These are phyloP conservation scores for Mariannaea sp. DNA, from an alignment of 2,329 filamentous ascomycete genomes.

Conservation along the genomic window DNA sequence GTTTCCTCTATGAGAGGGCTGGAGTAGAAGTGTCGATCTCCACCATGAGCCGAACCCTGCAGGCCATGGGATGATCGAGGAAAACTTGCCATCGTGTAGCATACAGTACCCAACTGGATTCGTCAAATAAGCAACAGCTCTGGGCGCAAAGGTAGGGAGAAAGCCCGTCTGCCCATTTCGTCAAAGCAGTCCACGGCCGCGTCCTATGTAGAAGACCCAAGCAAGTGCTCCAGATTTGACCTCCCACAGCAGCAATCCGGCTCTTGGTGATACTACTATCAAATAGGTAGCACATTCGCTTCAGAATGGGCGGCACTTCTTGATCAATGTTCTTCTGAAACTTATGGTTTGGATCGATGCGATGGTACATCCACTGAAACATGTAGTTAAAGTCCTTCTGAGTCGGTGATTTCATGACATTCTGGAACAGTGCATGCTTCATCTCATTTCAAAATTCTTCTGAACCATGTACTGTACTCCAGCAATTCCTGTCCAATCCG, in stretches of 20 bases:
- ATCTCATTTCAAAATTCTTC: constrained; percentile 97
- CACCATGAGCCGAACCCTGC: neutral
- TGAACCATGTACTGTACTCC: constrained; percentile 90
- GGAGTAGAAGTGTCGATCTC: neutral
- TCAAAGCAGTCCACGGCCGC: too few relatives aligned
- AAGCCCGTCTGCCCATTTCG: too few relatives aligned
- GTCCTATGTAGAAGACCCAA: constrained; percentile 96
- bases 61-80: neutral
- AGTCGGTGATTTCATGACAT: constrained; percentile 90
- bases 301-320: constrained; percentile 89
- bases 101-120: too few relatives aligned
- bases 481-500: constrained; percentile 87
- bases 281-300: constrained; percentile 92
- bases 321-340: constrained; percentile 96
- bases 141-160: too few relatives aligned
- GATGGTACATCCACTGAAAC: constrained; percentile 97
- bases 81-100: neutral
- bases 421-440: constrained; percentile 90
- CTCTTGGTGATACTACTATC: constrained; percentile 96
- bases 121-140: too few relatives aligned
- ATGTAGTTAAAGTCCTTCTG: constrained; percentile 98
- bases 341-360: constrained; percentile 90
- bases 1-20: neutral
- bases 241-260: constrained; percentile 91
- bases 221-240: constrained; percentile 96